Percentiles rank a stretch among this genome's conserved stretches.
These are phyloP conservation scores for Vanrija sp. DNA, from an alignment of 1,284 basidiomycete species.

Conservation along the genomic window DNA sequence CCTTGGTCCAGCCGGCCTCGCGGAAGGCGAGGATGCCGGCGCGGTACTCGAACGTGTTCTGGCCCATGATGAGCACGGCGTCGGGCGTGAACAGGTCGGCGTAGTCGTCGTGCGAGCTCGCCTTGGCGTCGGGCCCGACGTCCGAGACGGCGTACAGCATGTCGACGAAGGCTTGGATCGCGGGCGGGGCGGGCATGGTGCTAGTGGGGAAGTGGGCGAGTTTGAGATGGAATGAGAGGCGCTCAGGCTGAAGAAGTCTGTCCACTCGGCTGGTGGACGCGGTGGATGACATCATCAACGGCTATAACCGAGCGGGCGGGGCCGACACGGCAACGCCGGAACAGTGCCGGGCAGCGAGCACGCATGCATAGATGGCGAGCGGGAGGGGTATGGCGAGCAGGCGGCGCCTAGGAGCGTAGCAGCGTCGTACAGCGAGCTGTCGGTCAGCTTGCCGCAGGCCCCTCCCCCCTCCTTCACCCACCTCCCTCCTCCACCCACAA, in stretches of 20 bases:
- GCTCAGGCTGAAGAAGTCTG: not conserved
- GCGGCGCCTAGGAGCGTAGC: no score
- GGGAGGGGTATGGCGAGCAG: no score
- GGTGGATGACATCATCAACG: no score
- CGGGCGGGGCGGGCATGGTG: conserved; percentile 18
- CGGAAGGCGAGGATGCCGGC: conserved; percentile 21
- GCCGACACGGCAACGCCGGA: no score
- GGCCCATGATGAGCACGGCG: conserved; percentile 27
- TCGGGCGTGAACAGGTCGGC: conserved; percentile 21
- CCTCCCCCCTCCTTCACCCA: no score
- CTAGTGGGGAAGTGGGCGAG: not conserved
- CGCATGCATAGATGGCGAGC: no score
- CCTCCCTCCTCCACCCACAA: no score
- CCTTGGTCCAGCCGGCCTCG: conserved; percentile 25
- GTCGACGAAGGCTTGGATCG: conserved; percentile 18
- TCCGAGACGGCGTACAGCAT: conserved; percentile 26
- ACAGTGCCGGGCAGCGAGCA: no score
- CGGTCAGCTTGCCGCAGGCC: no score
- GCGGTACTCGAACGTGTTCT: conserved; percentile 19
- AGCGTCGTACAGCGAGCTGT: no score
- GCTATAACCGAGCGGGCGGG: no score
- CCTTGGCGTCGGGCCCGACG: conserved; percentile 12
- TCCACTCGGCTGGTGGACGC: no score
- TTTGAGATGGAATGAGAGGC: not conserved
- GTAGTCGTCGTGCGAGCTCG: conserved; percentile 18